Percentiles rank a stretch among this genome's conserved stretches.
These are phyloP conservation scores for Peronospora destructor DNA, from an alignment of 352 stramenopile species.

Conservation along the genomic window DNA sequence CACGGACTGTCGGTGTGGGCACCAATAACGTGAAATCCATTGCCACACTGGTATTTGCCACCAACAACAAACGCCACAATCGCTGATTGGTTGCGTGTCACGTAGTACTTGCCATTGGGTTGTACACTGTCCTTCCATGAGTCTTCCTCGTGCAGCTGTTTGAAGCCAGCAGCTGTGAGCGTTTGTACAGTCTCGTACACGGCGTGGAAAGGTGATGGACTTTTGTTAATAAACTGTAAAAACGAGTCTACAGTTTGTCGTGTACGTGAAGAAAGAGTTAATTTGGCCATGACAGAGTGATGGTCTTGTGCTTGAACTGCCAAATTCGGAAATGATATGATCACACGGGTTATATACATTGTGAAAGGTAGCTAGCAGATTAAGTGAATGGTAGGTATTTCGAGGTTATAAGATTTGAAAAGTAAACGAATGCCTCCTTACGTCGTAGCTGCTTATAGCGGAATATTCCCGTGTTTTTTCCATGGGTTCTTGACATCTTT, in stretches of 20 bases:
- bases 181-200: slow-evolving; percentile 80
- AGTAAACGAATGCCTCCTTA: slow-evolving; percentile 5
- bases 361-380: not conserved
- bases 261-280: slow-evolving; percentile 47
- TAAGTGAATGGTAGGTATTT: not conserved
- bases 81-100: slow-evolving; percentile 93
- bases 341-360: not conserved
- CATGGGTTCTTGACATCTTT: slow-evolving; percentile 91
- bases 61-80: slow-evolving; percentile 94
- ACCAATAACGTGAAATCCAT: slow-evolving; percentile 94
- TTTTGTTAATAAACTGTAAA: slow-evolving; percentile 91
- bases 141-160: slow-evolving; percentile 84
- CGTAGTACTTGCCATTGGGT: slow-evolving; percentile 94
- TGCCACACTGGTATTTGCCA: slow-evolving; percentile 84
- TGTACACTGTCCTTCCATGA: slow-evolving; percentile 52
- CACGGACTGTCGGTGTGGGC: slow-evolving; percentile 95
- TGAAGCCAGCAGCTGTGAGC: slow-evolving; percentile 87
- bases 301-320: slow-evolving; percentile 20
- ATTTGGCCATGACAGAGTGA: slow-evolving; percentile 34
- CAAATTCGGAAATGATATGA: not conserved
- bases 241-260: slow-evolving; percentile 68
- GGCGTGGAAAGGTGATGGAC: slow-evolving; percentile 91
- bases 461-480: slow-evolving; percentile 98
- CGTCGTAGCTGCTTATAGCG: slow-evolving; percentile 68
- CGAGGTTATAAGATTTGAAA: slow-evolving; percentile 12